Base-by-base conservation (phyloP, 1,139 yeast genomes). In the Geotrichum europaeum region DNA sequence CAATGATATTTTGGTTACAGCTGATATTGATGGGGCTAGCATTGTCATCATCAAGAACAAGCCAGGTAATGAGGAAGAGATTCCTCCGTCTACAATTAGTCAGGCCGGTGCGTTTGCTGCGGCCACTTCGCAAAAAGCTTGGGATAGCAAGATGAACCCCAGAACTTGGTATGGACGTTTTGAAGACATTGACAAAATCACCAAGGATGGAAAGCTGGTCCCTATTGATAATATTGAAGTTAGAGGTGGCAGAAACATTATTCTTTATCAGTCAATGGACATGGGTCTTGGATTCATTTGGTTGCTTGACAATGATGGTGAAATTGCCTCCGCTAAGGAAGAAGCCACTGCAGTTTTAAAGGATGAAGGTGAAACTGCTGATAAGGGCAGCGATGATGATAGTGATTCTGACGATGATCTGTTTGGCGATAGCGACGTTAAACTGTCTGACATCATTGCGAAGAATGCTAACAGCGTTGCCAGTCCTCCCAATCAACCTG, bases 231-330 rank as follows among this genome's bases (percentile, higher is more conserved):
- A 79, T 56, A 82, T 92, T 63, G 80, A 81, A 59, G 79, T 82
- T 59, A 78, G 81, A 49, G 83, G 83, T 10, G 71, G 70, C n/a
- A 86, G 86, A 70, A 83, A 80, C 30, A 82, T 76, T 65, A 76
- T 92, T 68, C 96, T 96, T 0, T 96, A 97, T 1, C 81, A 86
- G 18, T 96, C 86, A 67, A 74, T 91, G 67, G 92, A 86, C 0
- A 87, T 94, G 96, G 99, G 99, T 0, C 79, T 91, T 65, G 97
- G 89, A 0, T 81, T 94, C 62, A 72, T 89, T 63, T 89, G 95
- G 87, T 76, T 87, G 59, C 82, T 86, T 5, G 85, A 51, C 60
- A 10, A 56, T 61, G 36, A 64, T 60, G 49, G 62, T 62, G 30
- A 62, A 53, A 24, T 53, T 28, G 1, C 50, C n/a, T 1, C 18